Percentiles rank a stretch among this genome's conserved stretches.
Evolutionary conservation across 768 basidiomycete genomes (phyloP).

Genomic region (Mycena vulgaris): DNA sequence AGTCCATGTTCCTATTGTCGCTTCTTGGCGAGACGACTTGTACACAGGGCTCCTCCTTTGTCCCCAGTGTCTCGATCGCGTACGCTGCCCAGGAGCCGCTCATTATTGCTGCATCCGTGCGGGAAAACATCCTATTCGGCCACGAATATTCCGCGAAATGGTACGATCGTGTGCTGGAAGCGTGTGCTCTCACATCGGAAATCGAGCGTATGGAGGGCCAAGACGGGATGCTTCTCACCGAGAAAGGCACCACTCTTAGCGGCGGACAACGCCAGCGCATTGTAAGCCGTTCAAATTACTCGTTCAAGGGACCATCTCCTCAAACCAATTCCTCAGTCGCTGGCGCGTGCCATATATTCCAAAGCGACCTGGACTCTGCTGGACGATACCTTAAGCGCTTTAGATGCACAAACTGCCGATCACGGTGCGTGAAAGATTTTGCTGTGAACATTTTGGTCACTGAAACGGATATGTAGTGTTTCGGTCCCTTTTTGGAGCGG

Average conservation of each 20-base stretch:
- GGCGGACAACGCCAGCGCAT: conserved; percentile 15
- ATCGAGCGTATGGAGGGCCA: background rate
- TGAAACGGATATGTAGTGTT: conserved; percentile 56
- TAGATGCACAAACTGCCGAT: conserved; percentile 2
- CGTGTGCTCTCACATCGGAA: conserved; percentile 7
- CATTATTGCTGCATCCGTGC: conserved; percentile 1
- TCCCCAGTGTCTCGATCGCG: background rate
- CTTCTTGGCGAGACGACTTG: conserved; percentile 9
- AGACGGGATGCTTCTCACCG: background rate
- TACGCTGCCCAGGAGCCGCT: conserved; percentile 12
- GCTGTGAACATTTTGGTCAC: background rate
- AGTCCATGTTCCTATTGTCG: conserved; percentile 1
- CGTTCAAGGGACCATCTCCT: background rate
- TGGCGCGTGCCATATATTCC: background rate
- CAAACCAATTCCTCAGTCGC: background rate
- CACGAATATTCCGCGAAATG: conserved; percentile 8
- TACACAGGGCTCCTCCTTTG: background rate
- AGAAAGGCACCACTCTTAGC: conserved; percentile 5
- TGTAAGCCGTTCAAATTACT: conserved; percentile 7
- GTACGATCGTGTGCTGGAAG: conserved; percentile 3
- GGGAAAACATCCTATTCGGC: conserved; percentile 12
- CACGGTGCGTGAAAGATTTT: conserved; percentile 40
- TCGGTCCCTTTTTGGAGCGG: conserved; percentile 64
- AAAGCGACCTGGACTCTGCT: conserved; percentile 5
- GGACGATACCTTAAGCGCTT: conserved; percentile 8